Conservation (phyloP, 768 basidiomycete genomes). For the Psilocybe cubensis region DNA sequence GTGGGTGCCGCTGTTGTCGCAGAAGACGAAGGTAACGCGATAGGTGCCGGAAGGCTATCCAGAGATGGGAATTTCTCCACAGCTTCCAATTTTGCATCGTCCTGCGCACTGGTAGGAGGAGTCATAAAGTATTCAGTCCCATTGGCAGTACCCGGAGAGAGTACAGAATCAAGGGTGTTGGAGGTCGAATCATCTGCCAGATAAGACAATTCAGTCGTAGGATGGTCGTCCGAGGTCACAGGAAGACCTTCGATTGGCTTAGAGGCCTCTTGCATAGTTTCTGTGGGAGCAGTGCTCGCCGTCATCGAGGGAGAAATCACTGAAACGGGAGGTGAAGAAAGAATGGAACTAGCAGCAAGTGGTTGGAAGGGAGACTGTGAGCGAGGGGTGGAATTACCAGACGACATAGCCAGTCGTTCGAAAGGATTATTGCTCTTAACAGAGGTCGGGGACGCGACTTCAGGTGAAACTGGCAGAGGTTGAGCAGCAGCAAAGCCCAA, state of each 20-base stretch:
- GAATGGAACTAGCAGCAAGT: slow-evolving; percentile 34
- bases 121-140: slow-evolving; percentile 64
- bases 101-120: slow-evolving; percentile 49
- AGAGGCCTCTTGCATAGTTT: not conserved
- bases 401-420: slow-evolving; percentile 63
- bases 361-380: slow-evolving; percentile 67
- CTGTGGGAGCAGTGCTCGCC: not conserved
- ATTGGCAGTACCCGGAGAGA: slow-evolving; percentile 33
- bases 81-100: slow-evolving; percentile 15
- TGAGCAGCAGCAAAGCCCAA: slow-evolving; percentile 68
- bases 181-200: slow-evolving; percentile 8
- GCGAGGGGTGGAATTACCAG: slow-evolving; percentile 44
- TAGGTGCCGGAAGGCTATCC: slow-evolving; percentile 43
- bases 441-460: slow-evolving; percentile 48
- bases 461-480: slow-evolving; percentile 74
- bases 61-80: slow-evolving; percentile 32
- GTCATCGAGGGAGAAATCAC: not conserved
- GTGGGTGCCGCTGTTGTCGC: slow-evolving; percentile 21
- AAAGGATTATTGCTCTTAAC: slow-evolving; percentile 92
- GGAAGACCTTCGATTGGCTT: slow-evolving; percentile 7
- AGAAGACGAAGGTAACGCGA: slow-evolving; percentile 34
- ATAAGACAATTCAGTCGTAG: slow-evolving; percentile 17
- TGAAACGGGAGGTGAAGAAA: slow-evolving; percentile 20
- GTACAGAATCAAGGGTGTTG: slow-evolving; percentile 4
- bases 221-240: slow-evolving; percentile 1